Conservation (phyloP, 1,284 basidiomycete species). For the Leucoagaricus sp. region DNA sequence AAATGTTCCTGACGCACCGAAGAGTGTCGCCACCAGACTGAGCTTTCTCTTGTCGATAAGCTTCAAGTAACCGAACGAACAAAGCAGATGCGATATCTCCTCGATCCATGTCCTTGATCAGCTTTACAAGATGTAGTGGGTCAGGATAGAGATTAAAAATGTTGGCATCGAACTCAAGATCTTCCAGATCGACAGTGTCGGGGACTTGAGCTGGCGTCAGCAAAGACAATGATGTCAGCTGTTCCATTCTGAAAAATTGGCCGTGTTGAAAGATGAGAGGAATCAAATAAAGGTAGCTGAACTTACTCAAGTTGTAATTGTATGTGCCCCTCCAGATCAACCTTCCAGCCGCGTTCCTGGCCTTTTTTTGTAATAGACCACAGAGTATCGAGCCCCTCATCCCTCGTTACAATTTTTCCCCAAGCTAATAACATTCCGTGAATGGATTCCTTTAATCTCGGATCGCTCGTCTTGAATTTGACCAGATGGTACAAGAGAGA, state of each 20-base stretch:
- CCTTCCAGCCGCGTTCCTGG: slow-evolving; percentile 57
- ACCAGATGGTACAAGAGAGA: slow-evolving; percentile 59
- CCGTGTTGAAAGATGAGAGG: background rate
- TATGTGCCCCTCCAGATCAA: slow-evolving; percentile 54
- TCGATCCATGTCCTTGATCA: slow-evolving; percentile 66
- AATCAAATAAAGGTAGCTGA: background rate
- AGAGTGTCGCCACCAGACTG: slow-evolving; percentile 51
- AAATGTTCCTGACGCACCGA: slow-evolving; percentile 38
- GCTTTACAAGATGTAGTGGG: slow-evolving; percentile 63
- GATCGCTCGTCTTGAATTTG: slow-evolving; percentile 57
- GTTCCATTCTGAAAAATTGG: slow-evolving; percentile 26
- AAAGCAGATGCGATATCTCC: slow-evolving; percentile 70
- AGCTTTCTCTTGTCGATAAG: slow-evolving; percentile 56
- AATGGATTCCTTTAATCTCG: slow-evolving; percentile 57
- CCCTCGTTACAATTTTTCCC: slow-evolving; percentile 62
- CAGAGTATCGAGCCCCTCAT: slow-evolving; percentile 57
- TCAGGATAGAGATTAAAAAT: slow-evolving; percentile 74
- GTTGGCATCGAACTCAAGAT: slow-evolving; percentile 54
- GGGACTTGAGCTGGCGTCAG: slow-evolving; percentile 50
- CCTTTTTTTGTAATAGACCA: slow-evolving; percentile 57
- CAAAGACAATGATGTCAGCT: slow-evolving; percentile 37
- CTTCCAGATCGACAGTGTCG: slow-evolving; percentile 40
- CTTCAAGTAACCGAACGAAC: slow-evolving; percentile 74
- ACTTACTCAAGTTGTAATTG: slow-evolving; percentile 42
- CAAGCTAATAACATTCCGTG: slow-evolving; percentile 66